Evolutionary conservation across 768 basidiomycete species (phyloP), one percentile per base, ranked within the genome.

Genomic region (Albatrellus ellisii): DNA sequence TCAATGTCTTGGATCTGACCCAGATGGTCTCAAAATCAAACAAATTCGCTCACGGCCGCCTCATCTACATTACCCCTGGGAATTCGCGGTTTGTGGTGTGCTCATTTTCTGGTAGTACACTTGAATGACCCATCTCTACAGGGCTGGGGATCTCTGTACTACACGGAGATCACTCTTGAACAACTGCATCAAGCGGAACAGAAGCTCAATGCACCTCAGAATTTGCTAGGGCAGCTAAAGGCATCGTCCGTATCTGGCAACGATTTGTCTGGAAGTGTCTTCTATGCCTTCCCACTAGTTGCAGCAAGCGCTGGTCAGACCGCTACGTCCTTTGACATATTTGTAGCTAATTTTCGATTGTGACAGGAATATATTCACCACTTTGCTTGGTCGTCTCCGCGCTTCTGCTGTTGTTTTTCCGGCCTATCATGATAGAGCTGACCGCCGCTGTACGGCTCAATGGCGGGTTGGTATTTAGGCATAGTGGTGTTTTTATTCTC

Each of bases 101-200:
- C 3, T 15, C 2, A 29, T 4, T 26, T 3, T 41, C n/a, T 0
- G n/a, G 6, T 39, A n/a, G 4, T n/a, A n/a, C n/a, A n/a, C 4
- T 5, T 12, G 4, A 10, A n/a, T 22, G 20, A 6, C 20, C 11
- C 4, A n/a, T 12, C 22, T 1, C n/a, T 18, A 18, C 11, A 52
- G 51, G 49, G 49, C 42, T 52, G 48, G 49, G 48, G 51, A 4
- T 43, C 42, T 4, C 42, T 51, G 44, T 41, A 46, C 12, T 50
- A 50, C 34, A n/a, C 45, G 8, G 46, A 48, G 26, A 48, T 50
- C 9, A 36, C 40, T 11, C 38, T n/a, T 6, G 28, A 36, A n/a
- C 38, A 49, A 4, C 11, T 44, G 31, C 29, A 28, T 14, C 36
- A 44, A 17, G 49, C 47, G 4, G 49, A 42, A 40, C 31, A 26